phyloP scores from a whole-genome alignment of 2,329 filamentous ascomycete genomes.

The Penicillium brasilianum region DNA sequence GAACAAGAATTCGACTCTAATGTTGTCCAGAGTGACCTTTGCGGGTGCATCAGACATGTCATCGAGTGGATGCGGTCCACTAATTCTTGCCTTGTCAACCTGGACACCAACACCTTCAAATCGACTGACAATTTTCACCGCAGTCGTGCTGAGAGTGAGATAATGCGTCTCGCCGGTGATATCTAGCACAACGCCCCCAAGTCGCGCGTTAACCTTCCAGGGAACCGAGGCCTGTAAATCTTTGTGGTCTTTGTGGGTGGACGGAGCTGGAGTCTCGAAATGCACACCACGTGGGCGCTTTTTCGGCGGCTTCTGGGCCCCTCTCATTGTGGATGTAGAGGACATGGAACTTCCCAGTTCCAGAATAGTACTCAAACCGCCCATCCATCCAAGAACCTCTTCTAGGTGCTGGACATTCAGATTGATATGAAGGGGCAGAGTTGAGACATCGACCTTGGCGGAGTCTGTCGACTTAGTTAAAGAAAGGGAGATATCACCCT shows the following conservation, averaged over 20 bases:
- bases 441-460: slow-evolving; percentile 66
- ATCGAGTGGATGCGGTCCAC: slow-evolving; percentile 68
- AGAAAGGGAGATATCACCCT: slow-evolving; percentile 47
- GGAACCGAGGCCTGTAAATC: slow-evolving; percentile 24
- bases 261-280: slow-evolving; percentile 57
- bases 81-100: slow-evolving; percentile 75
- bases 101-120: slow-evolving; percentile 73
- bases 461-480: slow-evolving; percentile 38
- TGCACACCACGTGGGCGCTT: slow-evolving; percentile 57
- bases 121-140: slow-evolving; percentile 79
- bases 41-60: slow-evolving; percentile 59
- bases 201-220: slow-evolving; percentile 73
- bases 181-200: slow-evolving; percentile 77
- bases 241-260: slow-evolving; percentile 28
- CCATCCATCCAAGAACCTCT: slow-evolving; percentile 85
- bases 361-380: slow-evolving; percentile 87
- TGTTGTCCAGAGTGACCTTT: slow-evolving; percentile 65
- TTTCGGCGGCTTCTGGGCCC: slow-evolving; percentile 37
- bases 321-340: slow-evolving; percentile 65
- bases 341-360: slow-evolving; percentile 85
- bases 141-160: slow-evolving; percentile 74
- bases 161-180: slow-evolving; percentile 80
- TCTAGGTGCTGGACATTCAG: slow-evolving; percentile 82
- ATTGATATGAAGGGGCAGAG: slow-evolving; percentile 75
- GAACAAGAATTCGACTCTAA: slow-evolving; percentile 73